Percentiles rank a stretch among this genome's conserved stretches.
phyloP scores from a whole-genome alignment of 768 basidiomycete species.

The Solioccasus polychromus region DNA sequence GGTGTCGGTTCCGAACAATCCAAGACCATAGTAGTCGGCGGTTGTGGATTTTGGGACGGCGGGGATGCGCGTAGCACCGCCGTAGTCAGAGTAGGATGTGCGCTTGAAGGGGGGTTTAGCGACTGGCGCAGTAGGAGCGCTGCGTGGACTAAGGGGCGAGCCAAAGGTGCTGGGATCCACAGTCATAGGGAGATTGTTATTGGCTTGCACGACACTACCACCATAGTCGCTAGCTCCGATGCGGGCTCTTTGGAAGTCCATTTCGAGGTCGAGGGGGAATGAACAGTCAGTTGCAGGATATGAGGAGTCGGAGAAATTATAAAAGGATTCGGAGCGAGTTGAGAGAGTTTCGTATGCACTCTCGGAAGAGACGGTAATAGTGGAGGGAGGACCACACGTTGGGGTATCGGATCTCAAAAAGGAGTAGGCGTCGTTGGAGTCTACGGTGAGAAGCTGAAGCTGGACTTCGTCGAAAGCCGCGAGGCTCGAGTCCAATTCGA shows the following conservation, averaged over 20 bases:
- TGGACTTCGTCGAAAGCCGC: slow-evolving; percentile 63
- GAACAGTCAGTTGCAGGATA: slow-evolving; percentile 50
- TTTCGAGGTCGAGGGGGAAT: slow-evolving; percentile 65
- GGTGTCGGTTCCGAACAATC: slow-evolving; percentile 34
- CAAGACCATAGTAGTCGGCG: slow-evolving; percentile 44
- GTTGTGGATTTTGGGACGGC: slow-evolving; percentile 48
- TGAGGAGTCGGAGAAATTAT: slow-evolving; percentile 58
- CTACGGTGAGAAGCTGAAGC: slow-evolving; percentile 61
- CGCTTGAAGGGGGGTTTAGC: slow-evolving; percentile 36
- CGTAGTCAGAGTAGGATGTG: slow-evolving; percentile 68
- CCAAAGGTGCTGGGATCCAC: slow-evolving; percentile 61
- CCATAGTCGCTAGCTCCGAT: slow-evolving; percentile 56
- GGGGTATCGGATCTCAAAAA: slow-evolving; percentile 62
- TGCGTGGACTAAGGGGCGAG: slow-evolving; percentile 55
- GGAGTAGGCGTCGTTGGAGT: slow-evolving; percentile 62
- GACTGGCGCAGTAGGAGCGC: slow-evolving; percentile 38
- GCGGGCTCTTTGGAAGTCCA: slow-evolving; percentile 66
- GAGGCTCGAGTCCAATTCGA: slow-evolving; percentile 72
- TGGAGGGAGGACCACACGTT: slow-evolving; percentile 69
- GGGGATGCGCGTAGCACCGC: slow-evolving; percentile 47
- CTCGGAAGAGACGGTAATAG: slow-evolving; percentile 77
- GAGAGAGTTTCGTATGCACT: slow-evolving; percentile 71
- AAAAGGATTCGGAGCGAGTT: slow-evolving; percentile 66
- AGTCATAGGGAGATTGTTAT: slow-evolving; percentile 38
- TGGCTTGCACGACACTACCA: slow-evolving; percentile 35